Conservation (phyloP, 2,329 filamentous ascomycete species). For the Penicillium sp. region DNA sequence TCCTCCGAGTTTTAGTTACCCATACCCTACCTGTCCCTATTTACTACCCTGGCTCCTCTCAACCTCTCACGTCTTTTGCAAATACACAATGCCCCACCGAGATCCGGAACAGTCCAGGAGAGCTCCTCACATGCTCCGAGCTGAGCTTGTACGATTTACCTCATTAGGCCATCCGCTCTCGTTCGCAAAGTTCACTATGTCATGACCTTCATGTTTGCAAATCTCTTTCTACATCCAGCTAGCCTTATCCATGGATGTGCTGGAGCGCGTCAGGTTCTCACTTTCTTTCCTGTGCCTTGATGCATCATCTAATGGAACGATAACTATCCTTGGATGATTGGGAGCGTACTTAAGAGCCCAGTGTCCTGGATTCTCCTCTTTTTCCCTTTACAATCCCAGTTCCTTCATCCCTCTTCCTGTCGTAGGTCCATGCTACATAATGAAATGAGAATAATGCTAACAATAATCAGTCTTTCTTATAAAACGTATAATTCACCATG, state of each 20-base stretch:
- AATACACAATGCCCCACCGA: neutral
- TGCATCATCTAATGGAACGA: no score
- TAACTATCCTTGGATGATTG: no score
- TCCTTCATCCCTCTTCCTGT: neutral
- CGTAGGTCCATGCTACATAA: neutral
- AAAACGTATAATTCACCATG: no score
- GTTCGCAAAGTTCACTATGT: neutral
- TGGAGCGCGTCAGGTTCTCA: slow-evolving; percentile 2
- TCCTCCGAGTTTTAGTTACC: neutral
- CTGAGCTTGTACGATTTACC: neutral
- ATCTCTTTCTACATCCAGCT: neutral
- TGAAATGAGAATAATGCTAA: no score
- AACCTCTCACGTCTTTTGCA: neutral
- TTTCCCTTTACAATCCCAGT: neutral
- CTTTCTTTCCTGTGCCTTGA: neutral
- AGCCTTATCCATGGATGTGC: neutral
- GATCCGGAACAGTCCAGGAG: neutral
- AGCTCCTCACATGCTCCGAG: slow-evolving; percentile 4
- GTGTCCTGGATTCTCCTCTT: neutral
- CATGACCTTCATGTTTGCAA: neutral
- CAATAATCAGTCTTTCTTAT: no score
- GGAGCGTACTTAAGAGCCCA: slow-evolving; percentile 1
- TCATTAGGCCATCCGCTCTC: neutral
- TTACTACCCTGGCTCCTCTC: neutral
- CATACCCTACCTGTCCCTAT: neutral